Percentiles rank a stretch among this genome's conserved stretches.
Conservation (phyloP, 1,139 yeast genomes). For the Suhomyces bribrorum region DNA sequence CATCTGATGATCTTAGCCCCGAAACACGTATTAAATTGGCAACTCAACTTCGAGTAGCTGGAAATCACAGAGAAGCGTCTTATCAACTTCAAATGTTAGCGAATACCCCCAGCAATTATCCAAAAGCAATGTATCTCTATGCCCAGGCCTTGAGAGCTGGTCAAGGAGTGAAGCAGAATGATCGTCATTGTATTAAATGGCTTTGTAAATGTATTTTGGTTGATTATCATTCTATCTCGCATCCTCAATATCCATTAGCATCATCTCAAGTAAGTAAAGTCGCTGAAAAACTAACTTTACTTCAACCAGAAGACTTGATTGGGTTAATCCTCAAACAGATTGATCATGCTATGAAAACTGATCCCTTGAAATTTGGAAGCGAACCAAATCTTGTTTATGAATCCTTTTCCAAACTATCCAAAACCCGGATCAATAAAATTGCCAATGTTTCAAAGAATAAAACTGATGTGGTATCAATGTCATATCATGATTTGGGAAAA, state of each 20-base stretch:
- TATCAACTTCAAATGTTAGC: slow-evolving; percentile 68
- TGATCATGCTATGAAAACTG: slow-evolving; percentile 20
- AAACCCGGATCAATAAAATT: slow-evolving; percentile 30
- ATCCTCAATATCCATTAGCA: slow-evolving; percentile 6
- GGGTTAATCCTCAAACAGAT: slow-evolving; percentile 29
- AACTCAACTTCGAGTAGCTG: slow-evolving; percentile 53
- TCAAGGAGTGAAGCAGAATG: slow-evolving; percentile 66
- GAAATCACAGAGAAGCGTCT: slow-evolving; percentile 68
- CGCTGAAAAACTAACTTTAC: slow-evolving; percentile 28
- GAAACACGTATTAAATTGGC: slow-evolving; percentile 55
- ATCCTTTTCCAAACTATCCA: slow-evolving; percentile 28
- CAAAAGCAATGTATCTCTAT: slow-evolving; percentile 66
- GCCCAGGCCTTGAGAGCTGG: slow-evolving; percentile 72
- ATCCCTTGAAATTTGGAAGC: slow-evolving; percentile 19
- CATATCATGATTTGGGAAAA: slow-evolving; percentile 61
- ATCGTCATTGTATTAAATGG: slow-evolving; percentile 61
- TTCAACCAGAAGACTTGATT: slow-evolving; percentile 35
- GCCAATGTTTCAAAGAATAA: slow-evolving; percentile 28
- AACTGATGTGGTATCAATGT: slow-evolving; percentile 32
- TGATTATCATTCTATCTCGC: slow-evolving; percentile 11
- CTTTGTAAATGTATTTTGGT: slow-evolving; percentile 45
- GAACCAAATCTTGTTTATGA: slow-evolving; percentile 33
- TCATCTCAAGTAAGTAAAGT: slow-evolving; percentile 13
- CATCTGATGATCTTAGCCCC: slow-evolving; percentile 26
- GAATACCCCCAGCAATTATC: slow-evolving; percentile 55